A percentile compares a stretch with the other conserved stretches of the same genome.
Conservation (phyloP, 176 grass and related monocot genomes). For the Ananas comosus region DNA sequence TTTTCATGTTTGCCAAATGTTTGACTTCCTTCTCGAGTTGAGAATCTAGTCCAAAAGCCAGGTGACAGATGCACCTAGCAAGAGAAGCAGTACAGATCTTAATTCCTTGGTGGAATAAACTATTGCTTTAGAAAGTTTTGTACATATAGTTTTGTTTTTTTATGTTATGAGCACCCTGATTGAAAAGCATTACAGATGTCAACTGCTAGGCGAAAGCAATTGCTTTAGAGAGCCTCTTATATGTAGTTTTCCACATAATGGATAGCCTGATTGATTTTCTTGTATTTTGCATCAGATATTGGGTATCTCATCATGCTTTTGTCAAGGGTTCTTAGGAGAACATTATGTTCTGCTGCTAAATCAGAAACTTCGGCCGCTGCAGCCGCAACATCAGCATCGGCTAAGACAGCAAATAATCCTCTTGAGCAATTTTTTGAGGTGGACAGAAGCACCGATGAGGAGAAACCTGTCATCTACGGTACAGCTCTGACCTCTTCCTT, state of each 20-base stretch:
- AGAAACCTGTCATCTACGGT: constrained; percentile 72
- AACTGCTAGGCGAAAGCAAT: too few species aligned
- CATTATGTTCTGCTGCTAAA: constrained; percentile 36
- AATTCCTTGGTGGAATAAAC: too few species aligned
- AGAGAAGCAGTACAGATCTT: too few species aligned
- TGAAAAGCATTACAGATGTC: too few species aligned
- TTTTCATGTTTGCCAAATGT: too few species aligned
- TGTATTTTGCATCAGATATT: neutral
- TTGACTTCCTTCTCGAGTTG: too few species aligned
- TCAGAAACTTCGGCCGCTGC: constrained; percentile 33
- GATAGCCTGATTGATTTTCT: neutral
- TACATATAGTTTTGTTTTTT: too few species aligned
- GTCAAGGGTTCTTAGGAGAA: constrained; percentile 48
- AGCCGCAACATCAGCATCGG: constrained; percentile 18
- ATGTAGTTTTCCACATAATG: neutral
- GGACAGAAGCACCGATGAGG: constrained; percentile 59
- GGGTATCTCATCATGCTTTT: constrained; percentile 38
- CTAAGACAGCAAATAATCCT: constrained; percentile 52
- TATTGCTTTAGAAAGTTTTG: too few species aligned
- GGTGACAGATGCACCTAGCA: too few species aligned
- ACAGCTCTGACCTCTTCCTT: neutral
- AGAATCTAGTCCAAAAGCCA: too few species aligned
- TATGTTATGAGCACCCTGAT: too few species aligned
- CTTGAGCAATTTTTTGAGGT: constrained; percentile 95
- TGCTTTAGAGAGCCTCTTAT: too few species aligned